These are phyloP conservation scores for Epichloe sp. DNA, from an alignment of 2,329 filamentous ascomycete genomes.

Conservation along the genomic window DNA sequence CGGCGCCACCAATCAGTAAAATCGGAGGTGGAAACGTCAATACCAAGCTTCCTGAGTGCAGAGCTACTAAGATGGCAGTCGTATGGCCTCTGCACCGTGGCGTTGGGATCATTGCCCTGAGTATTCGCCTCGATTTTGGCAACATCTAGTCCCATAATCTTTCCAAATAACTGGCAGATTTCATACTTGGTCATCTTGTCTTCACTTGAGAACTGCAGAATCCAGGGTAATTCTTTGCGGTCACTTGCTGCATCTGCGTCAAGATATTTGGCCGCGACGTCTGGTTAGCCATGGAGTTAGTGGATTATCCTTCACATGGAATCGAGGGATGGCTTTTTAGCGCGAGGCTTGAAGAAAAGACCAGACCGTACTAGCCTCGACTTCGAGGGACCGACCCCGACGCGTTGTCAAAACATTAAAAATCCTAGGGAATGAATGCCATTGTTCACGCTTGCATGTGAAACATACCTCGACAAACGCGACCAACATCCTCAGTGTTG, in stretches of 20 bases:
- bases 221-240: conserved; percentile 39
- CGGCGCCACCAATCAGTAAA: conserved; percentile 74
- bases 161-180: conserved; percentile 65
- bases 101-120: conserved; percentile 58
- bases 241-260: conserved; percentile 29
- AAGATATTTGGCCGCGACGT: conserved; percentile 59
- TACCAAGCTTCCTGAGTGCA: conserved; percentile 57
- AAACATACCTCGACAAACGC: conserved; percentile 53
- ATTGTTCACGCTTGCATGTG: conserved; percentile 1
- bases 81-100: conserved; percentile 65
- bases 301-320: not conserved
- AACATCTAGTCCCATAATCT: conserved; percentile 64
- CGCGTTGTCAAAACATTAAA: not conserved
- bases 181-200: conserved; percentile 82
- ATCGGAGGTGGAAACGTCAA: conserved; percentile 60
- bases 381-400: not conserved
- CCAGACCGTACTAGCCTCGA: not conserved
- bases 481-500: conserved; percentile 74
- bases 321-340: not conserved
- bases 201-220: conserved; percentile 79
- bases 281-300: conserved; percentile 23
- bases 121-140: conserved; percentile 56
- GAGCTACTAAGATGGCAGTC: conserved; percentile 78
- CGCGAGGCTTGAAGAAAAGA: not conserved
- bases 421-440: not conserved